Base-by-base conservation (phyloP, 345 rosid genomes). In the Brassica juncea region DNA sequence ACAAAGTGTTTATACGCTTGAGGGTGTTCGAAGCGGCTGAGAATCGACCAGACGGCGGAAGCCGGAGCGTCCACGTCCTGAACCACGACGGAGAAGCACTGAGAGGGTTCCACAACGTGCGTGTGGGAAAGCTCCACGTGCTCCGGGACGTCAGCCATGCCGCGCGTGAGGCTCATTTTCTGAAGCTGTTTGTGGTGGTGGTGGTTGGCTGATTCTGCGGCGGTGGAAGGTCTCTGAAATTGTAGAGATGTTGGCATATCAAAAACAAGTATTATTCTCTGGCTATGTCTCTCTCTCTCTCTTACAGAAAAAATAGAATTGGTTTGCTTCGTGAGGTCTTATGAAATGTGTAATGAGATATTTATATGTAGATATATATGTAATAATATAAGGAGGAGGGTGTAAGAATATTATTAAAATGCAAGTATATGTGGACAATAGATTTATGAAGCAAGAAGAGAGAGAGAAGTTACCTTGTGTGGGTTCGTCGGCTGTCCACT, bases 1-100 rank as follows among this genome's bases (percentile, higher is more conserved):
- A 94, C 74, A 49, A 94, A 92, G 82, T 89, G 87, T 71, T 94
- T 94, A 81, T 94, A 94, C 3, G 87, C 91, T 74, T 91, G 92
- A 0, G 99, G 99, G 52, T 89, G 84, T 57, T 89, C 97, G 39
- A 94, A 94, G 15, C 97, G 90, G 66, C 97, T 88, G 8, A 94
- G 86, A 57, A 91, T 80, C 0, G 99, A 88, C 99, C 97, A 94
- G 0, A 91, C 97, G 47, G 85, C 62, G 14, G 94, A 82, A 31
- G 79, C 86, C 0, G 97, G 89, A 19, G 99, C 92, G 2, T 85
- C 86, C 23, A 92, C 83, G 47, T 82, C 72, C 69, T 91, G 89
- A 3, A 89, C 88, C 34, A 86, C 70, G 67, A 87, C 86, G 16
- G 95, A 91, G 79, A 82, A 83, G 77, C 97, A 90, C 87, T 88